These are phyloP conservation scores for Dimargaris xerosporica DNA, from an alignment of 192 early-diverging fungal genomes.

Conservation along the genomic window DNA sequence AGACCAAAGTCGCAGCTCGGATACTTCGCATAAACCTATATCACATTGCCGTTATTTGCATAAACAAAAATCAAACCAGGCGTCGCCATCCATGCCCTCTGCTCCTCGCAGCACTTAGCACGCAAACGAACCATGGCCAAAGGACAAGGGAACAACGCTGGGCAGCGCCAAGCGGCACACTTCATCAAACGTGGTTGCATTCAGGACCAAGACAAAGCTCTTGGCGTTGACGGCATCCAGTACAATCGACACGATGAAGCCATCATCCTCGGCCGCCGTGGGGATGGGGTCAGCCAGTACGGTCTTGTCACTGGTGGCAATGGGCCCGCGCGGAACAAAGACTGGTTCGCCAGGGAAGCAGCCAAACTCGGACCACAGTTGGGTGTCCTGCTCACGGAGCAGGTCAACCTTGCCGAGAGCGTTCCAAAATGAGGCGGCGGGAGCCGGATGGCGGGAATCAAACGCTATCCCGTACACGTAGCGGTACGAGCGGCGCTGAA, in stretches of 20 bases:
- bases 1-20: too few relatives aligned
- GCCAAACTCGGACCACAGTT: conserved; percentile 35
- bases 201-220: conserved; percentile 59
- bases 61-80: too few relatives aligned
- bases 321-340: conserved; percentile 44
- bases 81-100: too few relatives aligned
- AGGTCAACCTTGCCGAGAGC: conserved; percentile 37
- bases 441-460: conserved; percentile 22
- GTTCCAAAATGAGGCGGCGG: conserved; percentile 31
- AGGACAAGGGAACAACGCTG: conserved; percentile 48
- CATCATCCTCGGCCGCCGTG: conserved; percentile 45
- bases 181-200: conserved; percentile 49
- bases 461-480: conserved; percentile 32
- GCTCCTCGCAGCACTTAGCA: too few relatives aligned
- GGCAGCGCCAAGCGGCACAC: conserved; percentile 49
- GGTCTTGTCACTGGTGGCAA: neutral
- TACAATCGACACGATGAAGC: conserved; percentile 57
- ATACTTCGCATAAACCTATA: too few relatives aligned
- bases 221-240: conserved; percentile 44
- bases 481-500: conserved; percentile 26
- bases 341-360: conserved; percentile 67
- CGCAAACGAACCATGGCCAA: conserved; percentile 43
- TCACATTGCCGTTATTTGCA: too few relatives aligned
- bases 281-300: neutral
- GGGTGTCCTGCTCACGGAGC: conserved; percentile 20